Percentiles rank a stretch among this genome's conserved stretches.
phyloP scores from a whole-genome alignment of 2,329 filamentous ascomycete species.

The Fusarium staphyleae region DNA sequence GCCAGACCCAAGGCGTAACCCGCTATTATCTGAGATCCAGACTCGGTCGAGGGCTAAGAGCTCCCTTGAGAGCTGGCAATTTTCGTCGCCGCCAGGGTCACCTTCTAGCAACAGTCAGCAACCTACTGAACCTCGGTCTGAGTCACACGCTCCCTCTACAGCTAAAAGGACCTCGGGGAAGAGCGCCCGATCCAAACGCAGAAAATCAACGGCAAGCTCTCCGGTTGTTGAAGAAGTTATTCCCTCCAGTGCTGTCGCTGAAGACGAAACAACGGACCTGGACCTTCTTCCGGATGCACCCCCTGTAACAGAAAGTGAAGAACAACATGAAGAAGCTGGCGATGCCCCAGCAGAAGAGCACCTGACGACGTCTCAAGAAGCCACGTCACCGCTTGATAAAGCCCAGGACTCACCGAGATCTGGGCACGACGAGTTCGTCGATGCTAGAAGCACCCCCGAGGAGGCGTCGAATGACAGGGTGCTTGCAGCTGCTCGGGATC shows the following conservation, averaged over 20 bases:
- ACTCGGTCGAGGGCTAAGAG: constrained; percentile 52
- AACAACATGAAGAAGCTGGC: constrained; percentile 1
- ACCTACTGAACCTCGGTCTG: constrained; percentile 7
- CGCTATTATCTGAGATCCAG: constrained; percentile 59
- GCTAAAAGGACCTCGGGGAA: constrained; percentile 5
- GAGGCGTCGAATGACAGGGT: constrained; percentile 23
- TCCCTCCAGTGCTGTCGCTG: constrained; percentile 43
- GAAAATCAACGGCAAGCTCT: constrained; percentile 26
- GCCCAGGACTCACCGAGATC: constrained; percentile 51
- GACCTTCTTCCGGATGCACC: constrained; percentile 7
- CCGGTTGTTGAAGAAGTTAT: constrained; percentile 35
- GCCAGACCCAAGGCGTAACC: constrained; percentile 61
- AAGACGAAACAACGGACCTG: constrained; percentile 13
- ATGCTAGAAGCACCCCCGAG: constrained; percentile 56
- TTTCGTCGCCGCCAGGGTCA: constrained; percentile 65
- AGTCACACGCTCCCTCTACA: constrained; percentile 11
- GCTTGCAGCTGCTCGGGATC: constrained; percentile 3
- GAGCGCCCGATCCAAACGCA: constrained; percentile 21
- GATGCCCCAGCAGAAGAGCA: constrained; percentile 10
- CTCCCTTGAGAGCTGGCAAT: constrained; percentile 55
- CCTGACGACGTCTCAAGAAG: constrained; percentile 22
- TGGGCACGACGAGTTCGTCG: constrained; percentile 57
- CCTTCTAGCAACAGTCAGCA: constrained; percentile 51
- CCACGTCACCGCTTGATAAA: constrained; percentile 28
- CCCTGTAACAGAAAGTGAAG: constrained; percentile 3